Percentiles rank a stretch among this genome's conserved stretches.
phyloP scores from a whole-genome alignment of 257 asterid species.

The Asclepias syriaca region DNA sequence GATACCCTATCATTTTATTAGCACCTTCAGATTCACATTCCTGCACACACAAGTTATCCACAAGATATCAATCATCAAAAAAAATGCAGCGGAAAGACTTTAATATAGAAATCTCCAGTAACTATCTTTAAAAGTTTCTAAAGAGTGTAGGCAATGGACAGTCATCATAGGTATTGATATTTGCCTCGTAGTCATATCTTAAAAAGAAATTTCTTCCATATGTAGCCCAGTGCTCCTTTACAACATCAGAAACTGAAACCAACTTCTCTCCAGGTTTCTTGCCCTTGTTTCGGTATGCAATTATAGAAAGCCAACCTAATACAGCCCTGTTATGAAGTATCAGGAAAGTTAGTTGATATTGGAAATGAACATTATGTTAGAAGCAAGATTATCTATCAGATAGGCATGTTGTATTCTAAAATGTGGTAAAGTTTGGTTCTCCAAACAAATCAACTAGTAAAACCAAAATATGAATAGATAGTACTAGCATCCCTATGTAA shows the following conservation, averaged over 20 bases:
- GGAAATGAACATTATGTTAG: not conserved
- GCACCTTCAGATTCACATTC: conserved; percentile 95
- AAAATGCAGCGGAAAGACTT: not conserved
- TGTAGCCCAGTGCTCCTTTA: conserved; percentile 83
- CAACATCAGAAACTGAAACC: conserved; percentile 87
- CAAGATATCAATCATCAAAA: conserved; percentile 14
- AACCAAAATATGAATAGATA: not conserved
- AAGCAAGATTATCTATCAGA: not conserved
- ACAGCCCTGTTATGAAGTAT: conserved; percentile 65
- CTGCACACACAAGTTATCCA: conserved; percentile 29
- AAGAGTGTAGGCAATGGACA: conserved; percentile 10
- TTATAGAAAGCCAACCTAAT: conserved; percentile 94
- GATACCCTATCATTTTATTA: conserved; percentile 64
- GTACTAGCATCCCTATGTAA: not conserved
- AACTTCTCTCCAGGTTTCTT: conserved; percentile 70
- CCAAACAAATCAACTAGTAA: not conserved
- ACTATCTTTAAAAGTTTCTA: not conserved
- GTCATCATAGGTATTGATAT: conserved; percentile 20
- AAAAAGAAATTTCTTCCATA: conserved; percentile 94
- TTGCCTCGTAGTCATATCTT: conserved; percentile 94
- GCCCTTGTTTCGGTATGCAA: conserved; percentile 78
- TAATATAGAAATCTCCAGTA: not conserved
- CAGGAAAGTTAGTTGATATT: conserved; percentile 16
- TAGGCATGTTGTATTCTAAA: not conserved
- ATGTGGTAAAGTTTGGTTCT: not conserved